Evolutionary conservation across 208 protist genomes (phyloP), one percentile per base, ranked within the genome.

Genomic region (Leishmania aethiopica): DNA sequence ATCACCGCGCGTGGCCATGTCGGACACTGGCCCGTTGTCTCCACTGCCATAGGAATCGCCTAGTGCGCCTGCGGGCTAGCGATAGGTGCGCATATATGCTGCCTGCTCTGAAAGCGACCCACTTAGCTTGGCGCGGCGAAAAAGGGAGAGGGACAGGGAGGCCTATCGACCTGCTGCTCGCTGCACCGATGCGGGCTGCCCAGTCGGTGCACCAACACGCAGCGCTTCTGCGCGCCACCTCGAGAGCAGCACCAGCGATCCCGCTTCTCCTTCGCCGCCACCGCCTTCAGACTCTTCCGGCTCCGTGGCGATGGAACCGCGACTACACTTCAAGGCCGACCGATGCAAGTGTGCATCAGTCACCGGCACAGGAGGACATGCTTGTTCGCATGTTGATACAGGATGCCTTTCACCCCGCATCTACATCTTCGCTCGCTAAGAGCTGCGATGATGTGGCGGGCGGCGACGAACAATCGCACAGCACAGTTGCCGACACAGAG

Each of bases 321-420:
- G 25, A 22, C 45, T 74, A 11, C 70, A 74, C 17, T 37, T 32
- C 17, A 51, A 55, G 45, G 15, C 73, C 28, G 13, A 64, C 19
- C 7, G 45, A 25, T n/a, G 53, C n/a, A 77, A 62, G 32, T 2
- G 51, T 6, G 51, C 32, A 19, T 22, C 73, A 62, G 4, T 32
- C 70, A 51, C 11, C 45, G 70, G 47, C 45, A 25, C 8, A 77
- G n/a, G 73, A 77, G 19, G 73, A 77, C 13, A 42, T 62, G 73
- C 73, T 77, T 11, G 73, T 59, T n/a, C 73, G 73, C 73, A 35
- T 62, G 13, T n/a, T 77, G 51, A 45, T 77, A 62, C 73, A 77
- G 32, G 73, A 64, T 28, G 73, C 73, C 51, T 77, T 77, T 62
- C 7, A 47, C 5, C 51, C 51, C 7, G 35, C 73, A 60, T 45